Percentiles rank a stretch among this genome's conserved stretches.
phyloP scores from a whole-genome alignment of 2,329 filamentous ascomycete genomes.

The Hymenoscyphus repandus region DNA sequence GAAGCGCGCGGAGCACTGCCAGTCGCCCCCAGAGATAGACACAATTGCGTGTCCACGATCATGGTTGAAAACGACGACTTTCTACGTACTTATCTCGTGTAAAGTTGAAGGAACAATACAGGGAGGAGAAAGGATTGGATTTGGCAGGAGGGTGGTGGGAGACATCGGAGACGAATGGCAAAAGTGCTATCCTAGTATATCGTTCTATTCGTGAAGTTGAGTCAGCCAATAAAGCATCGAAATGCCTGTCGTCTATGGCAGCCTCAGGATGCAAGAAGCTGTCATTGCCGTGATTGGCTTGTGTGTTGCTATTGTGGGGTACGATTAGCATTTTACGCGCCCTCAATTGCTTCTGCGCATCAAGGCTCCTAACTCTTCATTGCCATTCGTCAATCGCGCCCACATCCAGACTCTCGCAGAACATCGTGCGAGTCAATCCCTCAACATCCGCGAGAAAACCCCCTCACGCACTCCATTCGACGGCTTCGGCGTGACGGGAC shows the following conservation, averaged over 20 bases:
- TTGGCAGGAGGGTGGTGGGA: neutral
- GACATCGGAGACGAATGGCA: neutral
- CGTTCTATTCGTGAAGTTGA: neutral
- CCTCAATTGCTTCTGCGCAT: constrained; percentile 6
- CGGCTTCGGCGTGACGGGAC: constrained; percentile 12
- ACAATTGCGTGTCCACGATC: neutral
- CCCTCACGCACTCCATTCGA: neutral
- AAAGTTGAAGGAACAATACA: neutral
- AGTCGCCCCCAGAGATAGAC: constrained; percentile 2
- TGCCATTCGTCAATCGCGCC: constrained; percentile 22
- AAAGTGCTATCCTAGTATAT: no score
- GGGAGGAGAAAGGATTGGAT: neutral
- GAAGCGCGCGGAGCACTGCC: neutral
- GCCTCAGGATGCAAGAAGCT: neutral
- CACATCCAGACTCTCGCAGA: constrained; percentile 7
- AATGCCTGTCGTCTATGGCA: constrained; percentile 8
- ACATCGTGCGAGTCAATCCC: neutral
- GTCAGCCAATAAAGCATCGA: constrained; percentile 14
- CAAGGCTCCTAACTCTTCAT: constrained; percentile 8
- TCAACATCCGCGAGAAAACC: neutral
- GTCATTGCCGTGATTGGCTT: constrained; percentile 17
- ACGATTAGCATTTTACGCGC: constrained; percentile 20
- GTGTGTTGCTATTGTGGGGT: neutral
- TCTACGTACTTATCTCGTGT: no score
- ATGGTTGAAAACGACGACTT: neutral